phyloP scores from a whole-genome alignment of 1,284 basidiomycete genomes.

The Ustilago lituana region DNA sequence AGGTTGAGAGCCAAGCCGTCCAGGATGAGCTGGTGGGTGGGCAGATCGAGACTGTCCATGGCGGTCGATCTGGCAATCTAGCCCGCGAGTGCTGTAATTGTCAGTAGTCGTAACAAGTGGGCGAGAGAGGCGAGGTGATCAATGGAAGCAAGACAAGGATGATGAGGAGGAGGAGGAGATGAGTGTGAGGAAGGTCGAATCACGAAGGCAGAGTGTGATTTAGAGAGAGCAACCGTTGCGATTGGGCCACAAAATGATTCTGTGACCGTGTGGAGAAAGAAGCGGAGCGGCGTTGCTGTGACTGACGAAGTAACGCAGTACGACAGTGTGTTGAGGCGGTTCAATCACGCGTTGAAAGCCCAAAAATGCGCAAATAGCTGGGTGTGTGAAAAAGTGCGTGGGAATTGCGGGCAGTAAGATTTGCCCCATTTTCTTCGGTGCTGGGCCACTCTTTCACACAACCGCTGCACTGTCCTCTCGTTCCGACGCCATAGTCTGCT shows the following conservation, averaged over 20 bases:
- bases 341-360: no score
- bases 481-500: no score
- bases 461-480: background rate
- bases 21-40: constrained; percentile 82
- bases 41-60: constrained; percentile 70
- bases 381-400: no score
- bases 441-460: background rate
- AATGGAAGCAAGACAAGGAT: no score
- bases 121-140: no score
- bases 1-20: constrained; percentile 80
- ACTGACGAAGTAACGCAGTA: no score
- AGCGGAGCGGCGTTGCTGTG: no score
- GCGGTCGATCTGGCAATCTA: constrained; percentile 1
- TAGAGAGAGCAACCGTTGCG: background rate
- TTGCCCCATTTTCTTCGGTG: constrained; percentile 1
- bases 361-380: no score
- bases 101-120: no score
- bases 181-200: background rate
- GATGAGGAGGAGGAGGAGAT: background rate
- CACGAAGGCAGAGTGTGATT: background rate
- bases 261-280: background rate
- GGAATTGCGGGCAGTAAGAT: background rate
- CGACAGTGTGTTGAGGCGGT: no score
- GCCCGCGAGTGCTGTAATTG: background rate
- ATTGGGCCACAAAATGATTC: background rate